phyloP scores from a whole-genome alignment of 1,284 basidiomycete genomes.

The Sporisorium reilianum region DNA sequence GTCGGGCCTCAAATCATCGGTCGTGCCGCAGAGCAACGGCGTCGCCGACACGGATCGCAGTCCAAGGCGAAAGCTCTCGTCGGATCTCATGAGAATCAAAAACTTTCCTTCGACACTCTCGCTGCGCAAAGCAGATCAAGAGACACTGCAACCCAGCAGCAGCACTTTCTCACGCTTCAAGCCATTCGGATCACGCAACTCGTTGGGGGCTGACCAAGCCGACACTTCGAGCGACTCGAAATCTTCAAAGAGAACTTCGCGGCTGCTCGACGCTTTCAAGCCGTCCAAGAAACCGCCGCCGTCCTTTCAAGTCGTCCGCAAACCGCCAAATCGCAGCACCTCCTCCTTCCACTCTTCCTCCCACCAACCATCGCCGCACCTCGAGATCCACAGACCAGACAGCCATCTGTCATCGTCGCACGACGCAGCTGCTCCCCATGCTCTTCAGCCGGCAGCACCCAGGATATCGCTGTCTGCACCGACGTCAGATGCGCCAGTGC shows the following conservation, averaged over 20 bases:
- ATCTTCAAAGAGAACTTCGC: slow-evolving; percentile 21
- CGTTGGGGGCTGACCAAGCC: slow-evolving; percentile 12
- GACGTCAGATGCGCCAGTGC: not conserved
- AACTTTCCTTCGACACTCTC: slow-evolving; percentile 45
- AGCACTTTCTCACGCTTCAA: slow-evolving; percentile 37
- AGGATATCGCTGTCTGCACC: slow-evolving; percentile 32
- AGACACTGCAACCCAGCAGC: slow-evolving; percentile 9
- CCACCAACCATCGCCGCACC: slow-evolving; percentile 16
- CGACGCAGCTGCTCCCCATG: slow-evolving; percentile 2
- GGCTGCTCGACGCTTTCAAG: slow-evolving; percentile 46
- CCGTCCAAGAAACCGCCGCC: slow-evolving; percentile 35
- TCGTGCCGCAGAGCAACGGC: slow-evolving; percentile 3
- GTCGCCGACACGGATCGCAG: slow-evolving; percentile 20
- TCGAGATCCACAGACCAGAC: slow-evolving; percentile 8
- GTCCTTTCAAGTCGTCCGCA: slow-evolving; percentile 50
- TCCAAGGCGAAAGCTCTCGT: slow-evolving; percentile 33
- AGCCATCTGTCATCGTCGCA: slow-evolving; percentile 14
- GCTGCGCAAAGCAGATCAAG: slow-evolving; percentile 35
- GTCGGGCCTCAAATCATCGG: slow-evolving; percentile 15
- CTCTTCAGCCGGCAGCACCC: slow-evolving; percentile 19
- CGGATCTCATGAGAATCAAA: slow-evolving; percentile 37
- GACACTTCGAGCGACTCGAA: slow-evolving; percentile 23
- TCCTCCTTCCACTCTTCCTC: slow-evolving; percentile 32
- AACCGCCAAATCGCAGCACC: slow-evolving; percentile 42
- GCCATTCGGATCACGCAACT: slow-evolving; percentile 24